A percentile compares a stretch with the other conserved stretches of the same genome.
Evolutionary conservation across 257 asterid species (phyloP).

Genomic region (Solanum piurae): DNA sequence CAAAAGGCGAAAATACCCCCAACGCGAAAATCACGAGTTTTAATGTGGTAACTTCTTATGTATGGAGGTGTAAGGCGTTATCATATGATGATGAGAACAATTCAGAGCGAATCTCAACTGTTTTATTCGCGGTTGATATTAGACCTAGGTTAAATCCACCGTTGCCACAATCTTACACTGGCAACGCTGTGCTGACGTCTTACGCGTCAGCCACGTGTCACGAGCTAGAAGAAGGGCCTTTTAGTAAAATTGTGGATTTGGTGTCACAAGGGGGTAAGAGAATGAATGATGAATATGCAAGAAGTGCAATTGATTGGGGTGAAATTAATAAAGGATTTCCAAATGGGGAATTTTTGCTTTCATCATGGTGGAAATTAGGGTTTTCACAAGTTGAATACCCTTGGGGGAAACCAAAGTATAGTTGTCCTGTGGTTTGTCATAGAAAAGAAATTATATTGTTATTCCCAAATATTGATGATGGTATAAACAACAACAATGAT

Average conservation of each 20-base stretch:
- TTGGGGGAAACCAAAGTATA: constrained; percentile 76
- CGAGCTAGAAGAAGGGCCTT: constrained; percentile 42
- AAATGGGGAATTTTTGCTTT: constrained; percentile 65
- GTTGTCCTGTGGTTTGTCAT: constrained; percentile 75
- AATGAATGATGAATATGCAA: constrained; percentile 60
- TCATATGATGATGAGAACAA: constrained; percentile 9
- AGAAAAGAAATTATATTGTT: constrained; percentile 64
- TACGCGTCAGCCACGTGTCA: constrained; percentile 45
- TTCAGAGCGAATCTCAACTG: constrained; percentile 30
- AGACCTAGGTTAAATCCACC: constrained; percentile 53
- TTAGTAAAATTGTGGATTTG: constrained; percentile 32
- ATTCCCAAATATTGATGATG: constrained; percentile 51
- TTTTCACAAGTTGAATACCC: constrained; percentile 64
- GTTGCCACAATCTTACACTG: constrained; percentile 49
- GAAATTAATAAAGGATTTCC: constrained; percentile 80
- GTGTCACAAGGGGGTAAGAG: constrained; percentile 52
- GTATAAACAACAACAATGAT: constrained; percentile 2
- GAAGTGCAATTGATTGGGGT: constrained; percentile 86
- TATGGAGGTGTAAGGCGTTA: constrained; percentile 85
- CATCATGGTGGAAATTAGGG: constrained; percentile 94
- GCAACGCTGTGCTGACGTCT: constrained; percentile 69
- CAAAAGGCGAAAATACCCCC: constrained; percentile 1
- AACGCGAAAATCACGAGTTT: constrained; percentile 36
- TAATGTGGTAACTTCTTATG: constrained; percentile 57
- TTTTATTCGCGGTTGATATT: constrained; percentile 68